Percentiles rank a stretch among this genome's conserved stretches.
Evolutionary conservation across 257 asterid species (phyloP).

Genomic region (Phtheirospermum japonicum): DNA sequence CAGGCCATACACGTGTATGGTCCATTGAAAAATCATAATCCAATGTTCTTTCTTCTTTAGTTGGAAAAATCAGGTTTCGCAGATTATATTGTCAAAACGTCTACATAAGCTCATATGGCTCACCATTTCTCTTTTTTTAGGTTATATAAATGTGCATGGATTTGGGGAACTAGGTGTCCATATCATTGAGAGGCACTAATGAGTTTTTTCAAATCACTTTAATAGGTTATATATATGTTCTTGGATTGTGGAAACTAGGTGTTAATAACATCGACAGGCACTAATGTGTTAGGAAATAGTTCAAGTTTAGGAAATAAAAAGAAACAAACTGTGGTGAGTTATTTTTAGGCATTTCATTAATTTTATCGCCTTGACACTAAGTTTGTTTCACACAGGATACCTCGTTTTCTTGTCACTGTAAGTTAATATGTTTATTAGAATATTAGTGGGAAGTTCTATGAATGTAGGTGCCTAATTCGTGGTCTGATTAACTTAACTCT

Average conservation of each 20-base stretch:
- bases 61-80: not conserved
- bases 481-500: too few relatives aligned
- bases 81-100: not conserved
- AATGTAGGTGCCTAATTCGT: too few relatives aligned
- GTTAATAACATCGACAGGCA: not conserved
- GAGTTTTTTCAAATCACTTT: not conserved
- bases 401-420: constrained; percentile 1
- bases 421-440: not conserved
- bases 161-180: constrained; percentile 11
- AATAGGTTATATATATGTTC: too few relatives aligned
- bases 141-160: constrained; percentile 7
- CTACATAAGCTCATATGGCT: not conserved
- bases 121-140: not conserved
- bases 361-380: not conserved
- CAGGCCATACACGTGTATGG: not conserved
- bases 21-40: not conserved
- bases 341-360: constrained; percentile 3
- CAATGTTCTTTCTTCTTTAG: constrained; percentile 5
- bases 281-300: not conserved
- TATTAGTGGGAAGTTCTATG: too few relatives aligned
- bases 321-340: not conserved
- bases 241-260: too few relatives aligned
- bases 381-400: not conserved
- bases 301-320: constrained; percentile 5
- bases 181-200: not conserved